A percentile compares a stretch with the other conserved stretches of the same genome.
These are phyloP conservation scores for Sabuloglossum arenarium DNA, from an alignment of 495 filamentous ascomycete species.

Conservation along the genomic window DNA sequence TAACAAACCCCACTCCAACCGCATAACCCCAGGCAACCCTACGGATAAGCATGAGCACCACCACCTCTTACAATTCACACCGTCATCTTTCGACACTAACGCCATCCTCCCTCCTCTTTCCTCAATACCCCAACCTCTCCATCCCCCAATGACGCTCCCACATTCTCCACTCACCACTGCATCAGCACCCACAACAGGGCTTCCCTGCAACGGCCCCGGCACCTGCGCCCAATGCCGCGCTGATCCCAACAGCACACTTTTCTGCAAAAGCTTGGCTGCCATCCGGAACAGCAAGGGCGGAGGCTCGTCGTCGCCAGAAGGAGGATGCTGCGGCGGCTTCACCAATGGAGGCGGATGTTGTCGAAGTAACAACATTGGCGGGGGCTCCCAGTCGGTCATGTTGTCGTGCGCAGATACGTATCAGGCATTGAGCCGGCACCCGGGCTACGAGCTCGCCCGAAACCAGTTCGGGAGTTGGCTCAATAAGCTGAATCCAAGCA, in stretches of 20 bases:
- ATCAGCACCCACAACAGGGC: constrained; percentile 10
- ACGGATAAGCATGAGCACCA: constrained; percentile 18
- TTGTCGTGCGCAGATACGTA: constrained; percentile 61
- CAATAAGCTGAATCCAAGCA: constrained; percentile 17
- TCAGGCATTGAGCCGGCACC: constrained; percentile 60
- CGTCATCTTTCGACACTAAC: constrained; percentile 48
- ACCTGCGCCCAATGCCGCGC: constrained; percentile 60
- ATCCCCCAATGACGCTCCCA: neutral
- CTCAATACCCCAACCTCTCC: constrained; percentile 10
- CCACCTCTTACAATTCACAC: constrained; percentile 38
- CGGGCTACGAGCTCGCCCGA: constrained; percentile 54
- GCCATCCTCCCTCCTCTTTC: constrained; percentile 17
- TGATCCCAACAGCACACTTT: constrained; percentile 61
- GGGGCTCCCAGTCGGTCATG: constrained; percentile 6
- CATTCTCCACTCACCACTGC: neutral
- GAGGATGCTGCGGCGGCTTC: constrained; percentile 15
- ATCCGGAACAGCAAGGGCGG: constrained; percentile 26
- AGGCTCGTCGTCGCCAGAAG: constrained; percentile 19
- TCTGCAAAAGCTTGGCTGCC: constrained; percentile 62
- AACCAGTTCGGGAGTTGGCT: constrained; percentile 58
- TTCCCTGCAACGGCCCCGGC: constrained; percentile 56
- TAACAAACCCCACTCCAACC: constrained; percentile 5
- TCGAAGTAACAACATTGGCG: neutral
- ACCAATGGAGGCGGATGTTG: constrained; percentile 5
- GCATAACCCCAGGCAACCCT: neutral